Conservation (phyloP, 495 filamentous ascomycete species). For the Hyaloscypha finlandica region DNA sequence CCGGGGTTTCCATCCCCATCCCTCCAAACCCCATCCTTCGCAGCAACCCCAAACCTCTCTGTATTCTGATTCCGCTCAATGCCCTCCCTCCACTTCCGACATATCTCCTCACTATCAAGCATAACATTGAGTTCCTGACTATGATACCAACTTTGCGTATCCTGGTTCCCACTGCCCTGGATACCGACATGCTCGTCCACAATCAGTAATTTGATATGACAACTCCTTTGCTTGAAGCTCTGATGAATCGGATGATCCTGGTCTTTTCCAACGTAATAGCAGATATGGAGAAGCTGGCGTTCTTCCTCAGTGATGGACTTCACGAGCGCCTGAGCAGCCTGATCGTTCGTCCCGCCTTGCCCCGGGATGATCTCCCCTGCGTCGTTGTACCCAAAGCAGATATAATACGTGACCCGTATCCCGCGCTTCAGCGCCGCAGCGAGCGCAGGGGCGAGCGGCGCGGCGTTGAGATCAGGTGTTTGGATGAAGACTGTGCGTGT, state of each 20-base stretch:
- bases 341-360: constrained; percentile 78
- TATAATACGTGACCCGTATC: constrained; percentile 64
- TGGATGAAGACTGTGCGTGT: constrained; percentile 67
- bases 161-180: constrained; percentile 75
- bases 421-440: constrained; percentile 64
- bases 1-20: constrained; percentile 50
- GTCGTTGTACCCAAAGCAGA: constrained; percentile 80
- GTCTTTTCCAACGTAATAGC: constrained; percentile 74
- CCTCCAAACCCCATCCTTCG: constrained; percentile 61
- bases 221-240: constrained; percentile 60
- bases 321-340: constrained; percentile 60
- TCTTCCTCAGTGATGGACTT: constrained; percentile 50
- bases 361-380: constrained; percentile 71
- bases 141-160: constrained; percentile 81
- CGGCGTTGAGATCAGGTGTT: constrained; percentile 74
- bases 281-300: constrained; percentile 49
- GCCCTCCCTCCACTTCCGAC: constrained; percentile 60
- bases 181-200: constrained; percentile 68
- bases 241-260: constrained; percentile 65
- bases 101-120: constrained; percentile 62
- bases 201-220: constrained; percentile 77
- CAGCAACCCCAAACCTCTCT: constrained; percentile 57
- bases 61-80: constrained; percentile 74
- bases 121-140: constrained; percentile 76
- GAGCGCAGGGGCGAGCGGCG: constrained; percentile 63